phyloP scores from a whole-genome alignment of 2,329 filamentous ascomycete genomes.

The Scedosporium apiospermum region DNA sequence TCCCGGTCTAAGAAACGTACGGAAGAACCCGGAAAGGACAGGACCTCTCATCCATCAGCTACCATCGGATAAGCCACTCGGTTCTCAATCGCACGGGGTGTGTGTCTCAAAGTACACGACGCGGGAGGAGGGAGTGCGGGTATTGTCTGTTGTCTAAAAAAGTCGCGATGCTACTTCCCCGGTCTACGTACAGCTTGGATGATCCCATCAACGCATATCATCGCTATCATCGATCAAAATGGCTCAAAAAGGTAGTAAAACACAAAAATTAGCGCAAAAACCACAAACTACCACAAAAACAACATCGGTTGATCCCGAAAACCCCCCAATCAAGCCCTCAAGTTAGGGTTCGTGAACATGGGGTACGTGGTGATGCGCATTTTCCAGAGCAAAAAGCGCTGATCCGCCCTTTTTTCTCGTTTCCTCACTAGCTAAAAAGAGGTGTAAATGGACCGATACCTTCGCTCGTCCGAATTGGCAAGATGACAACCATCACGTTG shows the following conservation, averaged over 20 bases:
- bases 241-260: neutral
- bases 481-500: conserved; percentile 4
- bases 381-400: too few species aligned
- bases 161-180: neutral
- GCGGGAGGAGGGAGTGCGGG: neutral
- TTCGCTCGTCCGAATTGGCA: neutral
- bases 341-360: neutral
- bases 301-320: neutral
- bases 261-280: neutral
- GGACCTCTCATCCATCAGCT: neutral
- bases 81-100: neutral
- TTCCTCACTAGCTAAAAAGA: too few species aligned
- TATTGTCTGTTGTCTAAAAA: neutral
- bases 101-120: neutral
- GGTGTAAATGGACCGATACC: neutral
- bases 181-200: neutral
- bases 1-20: neutral
- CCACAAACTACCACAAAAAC: neutral
- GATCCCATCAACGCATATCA: neutral
- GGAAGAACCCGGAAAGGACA: neutral
- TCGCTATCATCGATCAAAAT: neutral
- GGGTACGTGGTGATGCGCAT: neutral
- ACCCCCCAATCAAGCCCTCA: neutral
- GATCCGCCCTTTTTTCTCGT: too few species aligned
- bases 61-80: neutral